phyloP scores from a whole-genome alignment of 1,284 basidiomycete genomes.

The Malassezia cuniculi region DNA sequence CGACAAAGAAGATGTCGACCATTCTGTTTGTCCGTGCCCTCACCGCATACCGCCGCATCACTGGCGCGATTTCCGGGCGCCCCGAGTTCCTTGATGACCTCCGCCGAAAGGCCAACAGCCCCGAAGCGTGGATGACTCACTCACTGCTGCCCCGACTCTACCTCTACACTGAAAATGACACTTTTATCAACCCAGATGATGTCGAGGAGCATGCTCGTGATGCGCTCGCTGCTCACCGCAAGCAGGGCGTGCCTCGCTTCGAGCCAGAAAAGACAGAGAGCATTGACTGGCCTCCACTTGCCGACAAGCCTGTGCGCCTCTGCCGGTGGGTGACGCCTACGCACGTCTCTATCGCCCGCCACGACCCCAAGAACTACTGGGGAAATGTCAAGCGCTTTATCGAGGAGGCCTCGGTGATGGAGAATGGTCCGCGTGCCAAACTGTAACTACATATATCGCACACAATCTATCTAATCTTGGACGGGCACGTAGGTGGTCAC shows the following conservation, averaged over 20 bases:
- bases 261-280: neutral
- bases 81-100: no score
- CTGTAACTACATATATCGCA: neutral
- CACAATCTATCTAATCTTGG: constrained; percentile 4
- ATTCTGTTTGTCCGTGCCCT: no score
- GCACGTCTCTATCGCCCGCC: constrained; percentile 7
- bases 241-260: neutral
- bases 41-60: no score
- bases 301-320: neutral
- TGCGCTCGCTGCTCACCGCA: neutral
- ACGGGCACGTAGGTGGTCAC: constrained; percentile 18
- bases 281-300: constrained; percentile 3
- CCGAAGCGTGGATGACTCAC: no score
- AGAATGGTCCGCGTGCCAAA: neutral
- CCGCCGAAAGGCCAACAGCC: no score
- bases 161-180: constrained; percentile 1
- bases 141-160: constrained; percentile 8
- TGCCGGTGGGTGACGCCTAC: constrained; percentile 1
- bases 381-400: constrained; percentile 3
- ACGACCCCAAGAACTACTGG: constrained; percentile 3
- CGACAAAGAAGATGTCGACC: no score
- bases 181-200: constrained; percentile 1
- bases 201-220: constrained; percentile 4
- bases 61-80: no score
- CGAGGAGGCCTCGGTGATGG: neutral